Percentiles rank a stretch among this genome's conserved stretches.
phyloP scores from a whole-genome alignment of 305 asterid genomes.

The Ilex paraguariensis region DNA sequence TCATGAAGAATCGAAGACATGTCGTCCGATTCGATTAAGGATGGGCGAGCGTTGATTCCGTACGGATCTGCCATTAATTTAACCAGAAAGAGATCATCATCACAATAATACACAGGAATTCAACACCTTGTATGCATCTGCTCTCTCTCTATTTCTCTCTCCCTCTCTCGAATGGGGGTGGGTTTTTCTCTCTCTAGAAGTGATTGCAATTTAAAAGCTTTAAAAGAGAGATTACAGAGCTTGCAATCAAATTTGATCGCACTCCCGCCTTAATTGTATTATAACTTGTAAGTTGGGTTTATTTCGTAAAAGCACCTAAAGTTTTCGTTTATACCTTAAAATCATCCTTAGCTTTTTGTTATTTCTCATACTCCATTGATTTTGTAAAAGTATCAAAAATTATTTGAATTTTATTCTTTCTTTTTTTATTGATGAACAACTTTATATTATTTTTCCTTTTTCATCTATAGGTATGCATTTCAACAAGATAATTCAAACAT shows the following conservation, averaged over 20 bases:
- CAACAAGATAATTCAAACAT: background rate
- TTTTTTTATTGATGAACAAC: slow-evolving; percentile 10
- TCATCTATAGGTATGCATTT: background rate
- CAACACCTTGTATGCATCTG: too few relatives aligned
- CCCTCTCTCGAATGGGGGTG: background rate
- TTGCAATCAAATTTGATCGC: slow-evolving; percentile 19
- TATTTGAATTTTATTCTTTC: background rate
- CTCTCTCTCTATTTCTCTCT: too few relatives aligned
- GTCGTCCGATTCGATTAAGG: slow-evolving; percentile 63
- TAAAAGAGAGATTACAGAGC: slow-evolving; percentile 10
- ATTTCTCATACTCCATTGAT: too few relatives aligned
- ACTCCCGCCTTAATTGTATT: slow-evolving; percentile 75
- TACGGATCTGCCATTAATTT: too few relatives aligned
- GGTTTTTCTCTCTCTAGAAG: slow-evolving; percentile 23
- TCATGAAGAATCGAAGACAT: slow-evolving; percentile 71
- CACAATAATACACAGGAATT: too few relatives aligned
- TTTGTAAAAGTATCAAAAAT: background rate
- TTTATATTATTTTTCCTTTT: slow-evolving; percentile 5
- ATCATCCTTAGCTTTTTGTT: slow-evolving; percentile 3
- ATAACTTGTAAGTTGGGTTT: slow-evolving; percentile 13
- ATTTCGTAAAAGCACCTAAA: slow-evolving; percentile 1
- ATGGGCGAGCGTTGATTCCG: background rate
- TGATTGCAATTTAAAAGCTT: slow-evolving; percentile 17
- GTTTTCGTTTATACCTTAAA: slow-evolving; percentile 3
- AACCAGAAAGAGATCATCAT: too few relatives aligned